A percentile compares a stretch with the other conserved stretches of the same genome.
Conservation (phyloP, 2,329 filamentous ascomycete species). For the Pseudogymnoascus sp. region DNA sequence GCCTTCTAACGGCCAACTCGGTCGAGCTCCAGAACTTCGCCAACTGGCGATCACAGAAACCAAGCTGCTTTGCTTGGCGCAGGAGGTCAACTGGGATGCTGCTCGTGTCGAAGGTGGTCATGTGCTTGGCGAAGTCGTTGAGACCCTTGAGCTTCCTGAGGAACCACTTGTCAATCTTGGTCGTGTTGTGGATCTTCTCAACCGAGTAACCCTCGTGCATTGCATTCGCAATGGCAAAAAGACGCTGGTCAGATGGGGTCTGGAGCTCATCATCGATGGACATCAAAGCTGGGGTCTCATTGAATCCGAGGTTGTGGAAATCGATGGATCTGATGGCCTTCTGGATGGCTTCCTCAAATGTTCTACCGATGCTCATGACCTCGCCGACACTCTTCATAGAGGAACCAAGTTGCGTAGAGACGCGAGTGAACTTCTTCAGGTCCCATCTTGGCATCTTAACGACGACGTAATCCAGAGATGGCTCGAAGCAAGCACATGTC, state of each 20-base stretch:
- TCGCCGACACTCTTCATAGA: constrained; percentile 99
- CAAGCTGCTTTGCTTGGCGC: constrained; percentile 81
- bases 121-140: constrained; percentile 76
- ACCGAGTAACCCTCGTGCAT: constrained; percentile 92
- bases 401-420: constrained; percentile 90
- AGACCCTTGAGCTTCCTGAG: constrained; percentile 83
- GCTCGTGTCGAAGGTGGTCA: constrained; percentile 57
- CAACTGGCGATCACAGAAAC: constrained; percentile 88
- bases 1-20: constrained; percentile 77
- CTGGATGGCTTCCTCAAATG: constrained; percentile 96
- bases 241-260: constrained; percentile 91
- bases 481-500: constrained; percentile 96
- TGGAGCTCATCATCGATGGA: constrained; percentile 93
- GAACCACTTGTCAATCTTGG: constrained; percentile 99
- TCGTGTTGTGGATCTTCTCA: constrained; percentile 96
- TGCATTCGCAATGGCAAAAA: constrained; percentile 96
- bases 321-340: constrained; percentile 96
- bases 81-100: constrained; percentile 62
- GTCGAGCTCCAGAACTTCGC: constrained; percentile 93
- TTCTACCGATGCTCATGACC: constrained; percentile 95
- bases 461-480: constrained; percentile 93
- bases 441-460: constrained; percentile 99
- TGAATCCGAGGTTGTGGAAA: constrained; percentile 91
- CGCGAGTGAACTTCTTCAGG: constrained; percentile 95
- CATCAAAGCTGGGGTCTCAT: constrained; percentile 80